Conservation (phyloP, 345 rosid genomes). For the Gossypium herbaceum region DNA sequence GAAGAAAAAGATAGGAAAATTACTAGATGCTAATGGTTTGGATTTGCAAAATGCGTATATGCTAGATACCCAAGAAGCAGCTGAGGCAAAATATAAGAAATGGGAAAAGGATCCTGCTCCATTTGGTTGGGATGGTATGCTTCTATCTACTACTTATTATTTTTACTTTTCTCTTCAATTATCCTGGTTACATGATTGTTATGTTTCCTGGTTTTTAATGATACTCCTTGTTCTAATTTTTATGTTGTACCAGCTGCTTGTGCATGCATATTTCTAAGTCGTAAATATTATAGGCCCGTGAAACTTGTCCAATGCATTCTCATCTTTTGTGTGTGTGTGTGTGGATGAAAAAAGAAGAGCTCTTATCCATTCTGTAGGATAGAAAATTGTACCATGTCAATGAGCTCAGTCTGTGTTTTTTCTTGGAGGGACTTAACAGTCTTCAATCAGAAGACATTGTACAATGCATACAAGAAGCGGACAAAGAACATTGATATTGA, state of each 20-base stretch:
- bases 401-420: slow-evolving; percentile 18
- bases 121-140: slow-evolving; percentile 92
- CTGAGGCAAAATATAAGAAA: slow-evolving; percentile 85
- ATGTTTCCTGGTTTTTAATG: not conserved
- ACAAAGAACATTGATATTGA: slow-evolving; percentile 71
- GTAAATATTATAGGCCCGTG: not conserved
- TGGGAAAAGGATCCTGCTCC: slow-evolving; percentile 98
- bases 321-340: not conserved
- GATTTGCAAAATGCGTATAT: slow-evolving; percentile 74
- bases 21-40: slow-evolving; percentile 91
- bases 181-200: not conserved
- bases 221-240: not conserved
- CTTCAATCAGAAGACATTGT: slow-evolving; percentile 84
- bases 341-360: not conserved
- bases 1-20: slow-evolving; percentile 83
- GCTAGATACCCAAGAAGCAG: slow-evolving; percentile 90
- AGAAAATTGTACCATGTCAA: not conserved
- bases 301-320: not conserved
- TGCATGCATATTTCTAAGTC: not conserved
- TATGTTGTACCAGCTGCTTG: not conserved
- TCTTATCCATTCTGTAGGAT: not conserved
- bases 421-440: slow-evolving; percentile 32
- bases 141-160: not conserved
- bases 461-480: slow-evolving; percentile 84
- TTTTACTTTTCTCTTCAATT: not conserved